Conservation (phyloP, 768 basidiomycete genomes). For the Mycena metata region DNA sequence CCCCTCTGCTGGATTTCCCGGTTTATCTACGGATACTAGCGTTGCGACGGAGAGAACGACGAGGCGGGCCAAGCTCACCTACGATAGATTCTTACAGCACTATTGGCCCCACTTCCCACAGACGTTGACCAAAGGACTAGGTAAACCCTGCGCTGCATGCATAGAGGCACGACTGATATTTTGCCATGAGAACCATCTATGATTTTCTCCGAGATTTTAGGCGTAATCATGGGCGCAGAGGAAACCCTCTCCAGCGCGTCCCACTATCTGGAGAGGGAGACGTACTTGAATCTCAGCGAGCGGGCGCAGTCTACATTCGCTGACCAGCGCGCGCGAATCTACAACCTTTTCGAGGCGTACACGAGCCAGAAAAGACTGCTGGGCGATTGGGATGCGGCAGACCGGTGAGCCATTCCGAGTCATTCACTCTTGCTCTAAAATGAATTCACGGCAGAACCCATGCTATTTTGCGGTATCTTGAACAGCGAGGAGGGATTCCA, state of each 20-base stretch:
- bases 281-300: constrained; percentile 64
- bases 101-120: constrained; percentile 57
- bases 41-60: neutral
- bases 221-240: constrained; percentile 81
- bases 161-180: constrained; percentile 7
- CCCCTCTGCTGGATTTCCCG: neutral
- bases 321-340: constrained; percentile 60
- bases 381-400: constrained; percentile 68
- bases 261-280: constrained; percentile 56
- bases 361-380: constrained; percentile 56
- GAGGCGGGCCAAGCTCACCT: constrained; percentile 23
- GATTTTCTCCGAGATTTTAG: constrained; percentile 78
- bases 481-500: constrained; percentile 44
- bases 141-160: constrained; percentile 46
- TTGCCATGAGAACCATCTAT: constrained; percentile 64
- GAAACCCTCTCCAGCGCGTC: constrained; percentile 51
- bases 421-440: neutral
- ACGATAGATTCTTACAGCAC: constrained; percentile 29
- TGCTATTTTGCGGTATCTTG: constrained; percentile 55
- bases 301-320: constrained; percentile 70
- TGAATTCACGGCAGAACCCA: constrained; percentile 59
- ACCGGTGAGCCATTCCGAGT: constrained; percentile 58
- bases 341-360: constrained; percentile 68
- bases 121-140: constrained; percentile 62
- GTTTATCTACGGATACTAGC: neutral